A percentile compares a stretch with the other conserved stretches of the same genome.
phyloP scores from a whole-genome alignment of 257 asterid genomes.

The Fraxinus americana region DNA sequence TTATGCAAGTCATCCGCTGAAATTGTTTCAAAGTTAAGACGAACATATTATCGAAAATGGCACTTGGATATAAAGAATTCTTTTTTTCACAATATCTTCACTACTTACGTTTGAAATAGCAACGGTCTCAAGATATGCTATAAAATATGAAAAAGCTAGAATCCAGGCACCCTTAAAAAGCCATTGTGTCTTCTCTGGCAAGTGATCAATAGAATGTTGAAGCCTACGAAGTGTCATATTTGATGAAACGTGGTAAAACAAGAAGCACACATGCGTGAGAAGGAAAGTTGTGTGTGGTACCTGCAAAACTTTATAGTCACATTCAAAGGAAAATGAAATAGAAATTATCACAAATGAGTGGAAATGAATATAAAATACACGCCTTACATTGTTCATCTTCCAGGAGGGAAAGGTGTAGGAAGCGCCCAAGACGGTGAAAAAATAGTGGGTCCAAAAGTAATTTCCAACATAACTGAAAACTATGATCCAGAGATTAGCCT shows the following conservation, averaged over 20 bases:
- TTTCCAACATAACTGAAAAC: constrained; percentile 95
- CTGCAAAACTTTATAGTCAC: constrained; percentile 38
- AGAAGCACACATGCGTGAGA: constrained; percentile 90
- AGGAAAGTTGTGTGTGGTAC: constrained; percentile 96
- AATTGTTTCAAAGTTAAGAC: not conserved
- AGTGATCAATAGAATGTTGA: constrained; percentile 61
- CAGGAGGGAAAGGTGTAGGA: constrained; percentile 96
- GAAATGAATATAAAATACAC: not conserved
- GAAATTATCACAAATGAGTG: not conserved
- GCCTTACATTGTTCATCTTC: constrained; percentile 90
- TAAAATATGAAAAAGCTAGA: constrained; percentile 73
- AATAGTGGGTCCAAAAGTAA: constrained; percentile 99
- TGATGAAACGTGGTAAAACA: constrained; percentile 86
- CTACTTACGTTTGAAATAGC: constrained; percentile 85
- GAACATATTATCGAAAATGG: not conserved
- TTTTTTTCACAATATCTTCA: constrained; percentile 5
- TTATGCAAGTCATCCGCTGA: not conserved
- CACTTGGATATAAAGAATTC: not conserved
- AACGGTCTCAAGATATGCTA: constrained; percentile 86
- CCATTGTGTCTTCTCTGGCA: constrained; percentile 76
- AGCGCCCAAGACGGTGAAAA: constrained; percentile 95
- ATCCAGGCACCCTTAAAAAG: constrained; percentile 74
- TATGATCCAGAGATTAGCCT: constrained; percentile 94
- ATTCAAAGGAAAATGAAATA: not conserved
- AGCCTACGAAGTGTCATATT: constrained; percentile 88